Conservation (phyloP, 1,139 yeast species). For the Kazachstania sp. region DNA sequence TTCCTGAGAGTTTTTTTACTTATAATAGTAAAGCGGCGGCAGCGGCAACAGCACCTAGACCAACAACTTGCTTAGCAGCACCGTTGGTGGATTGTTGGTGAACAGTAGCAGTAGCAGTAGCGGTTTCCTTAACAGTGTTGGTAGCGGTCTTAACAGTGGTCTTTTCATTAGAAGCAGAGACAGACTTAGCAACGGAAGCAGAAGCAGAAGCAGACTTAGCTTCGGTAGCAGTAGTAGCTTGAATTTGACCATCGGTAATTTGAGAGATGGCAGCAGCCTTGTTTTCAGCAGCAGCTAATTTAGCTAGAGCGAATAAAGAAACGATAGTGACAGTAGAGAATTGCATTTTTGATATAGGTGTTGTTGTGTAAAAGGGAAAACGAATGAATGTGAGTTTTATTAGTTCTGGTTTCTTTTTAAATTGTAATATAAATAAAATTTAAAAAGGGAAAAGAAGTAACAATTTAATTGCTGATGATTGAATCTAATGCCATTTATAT, state of each 20-base stretch:
- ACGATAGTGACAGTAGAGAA: constrained; percentile 13
- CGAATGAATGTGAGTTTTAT: constrained; percentile 2
- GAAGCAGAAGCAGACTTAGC: not conserved
- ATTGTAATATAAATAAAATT: not conserved
- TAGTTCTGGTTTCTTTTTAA: not conserved
- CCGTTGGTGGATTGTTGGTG: constrained; percentile 10
- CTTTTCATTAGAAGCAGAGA: constrained; percentile 10
- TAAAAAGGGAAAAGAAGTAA: not conserved
- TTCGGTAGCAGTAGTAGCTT: constrained; percentile 13
- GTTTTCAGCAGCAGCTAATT: constrained; percentile 13
- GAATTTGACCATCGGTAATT: constrained; percentile 39
- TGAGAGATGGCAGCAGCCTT: constrained; percentile 28
- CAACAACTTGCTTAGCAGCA: constrained; percentile 9
- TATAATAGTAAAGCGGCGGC: constrained; percentile 12
- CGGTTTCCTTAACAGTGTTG: constrained; percentile 6
- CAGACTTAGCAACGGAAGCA: too few species aligned
- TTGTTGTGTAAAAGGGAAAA: not conserved
- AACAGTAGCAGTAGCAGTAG: constrained; percentile 5
- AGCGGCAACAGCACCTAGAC: constrained; percentile 10
- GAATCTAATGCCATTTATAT: too few species aligned
- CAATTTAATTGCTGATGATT: not conserved
- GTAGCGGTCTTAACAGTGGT: constrained; percentile 2
- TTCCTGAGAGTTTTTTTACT: not conserved
- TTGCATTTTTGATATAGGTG: constrained; percentile 11
- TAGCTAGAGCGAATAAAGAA: constrained; percentile 9